Evolutionary conservation across 176 grass and related monocot species (phyloP), one percentile per base, ranked within the genome.

Genomic region (Raddia distichophylla): DNA sequence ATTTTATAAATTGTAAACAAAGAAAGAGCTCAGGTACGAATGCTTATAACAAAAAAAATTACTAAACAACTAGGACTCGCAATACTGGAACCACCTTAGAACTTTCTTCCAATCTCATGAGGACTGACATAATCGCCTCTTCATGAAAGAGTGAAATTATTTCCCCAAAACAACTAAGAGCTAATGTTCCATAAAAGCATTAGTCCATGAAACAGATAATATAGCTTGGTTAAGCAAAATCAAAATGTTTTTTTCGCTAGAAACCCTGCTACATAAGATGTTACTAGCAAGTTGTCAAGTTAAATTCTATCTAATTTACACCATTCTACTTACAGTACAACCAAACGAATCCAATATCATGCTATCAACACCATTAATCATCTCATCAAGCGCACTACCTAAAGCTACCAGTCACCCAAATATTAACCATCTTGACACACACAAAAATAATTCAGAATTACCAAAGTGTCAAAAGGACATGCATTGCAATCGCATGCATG

Each of bases 361-460:
- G 67, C 50, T 37, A 83, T 40, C 63, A 32, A 59, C 42, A 35
- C n/a, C 51, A 58, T 15, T 34, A 67, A 69, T 69, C 58, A 85
- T 19, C 14, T 59, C 83, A 78, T 58, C 15, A 75, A 80, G 15
- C 6, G 35, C 7, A 20, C 57, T 7, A 10, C 58, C 19, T 40
- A 73, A 80, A 58, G 77, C 18, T 52, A 75, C 18, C 2, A 9
- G 32, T 60, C 70, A 50, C 43, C 10, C 57, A 19, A 52, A 69
- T 14, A 27, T 8, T 27, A 11, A 37, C 44, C 54, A 12, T 50
- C 18, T 74, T 50, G 55, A 67, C 43, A 44, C 10, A 19, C 19
- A 18, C 13, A 49, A 71, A 71, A 60, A 74, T 15, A 33, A 11
- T 61, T 42, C 55, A 27, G 20, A 69, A 27, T 18, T 52, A 37